Evolutionary conservation across 129 eudicot species (phyloP).

Genomic region (Flaveria sonorensis): DNA sequence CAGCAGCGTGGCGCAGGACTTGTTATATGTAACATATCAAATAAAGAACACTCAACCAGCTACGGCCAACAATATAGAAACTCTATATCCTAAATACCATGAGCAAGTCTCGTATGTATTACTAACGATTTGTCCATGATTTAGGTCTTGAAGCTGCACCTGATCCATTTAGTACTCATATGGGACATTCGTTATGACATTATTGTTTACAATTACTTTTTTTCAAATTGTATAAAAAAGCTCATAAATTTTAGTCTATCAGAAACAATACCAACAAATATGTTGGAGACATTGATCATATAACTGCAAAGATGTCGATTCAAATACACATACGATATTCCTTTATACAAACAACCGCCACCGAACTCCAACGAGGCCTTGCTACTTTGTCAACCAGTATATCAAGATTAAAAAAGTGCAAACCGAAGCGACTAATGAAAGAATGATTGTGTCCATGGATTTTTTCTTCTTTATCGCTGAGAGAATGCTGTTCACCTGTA

Average conservation of each 20-base stretch:
- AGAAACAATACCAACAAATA: background rate
- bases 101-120: background rate
- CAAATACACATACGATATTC: conserved; percentile 28
- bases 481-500: conserved; percentile 83
- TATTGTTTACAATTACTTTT: background rate
- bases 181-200: background rate
- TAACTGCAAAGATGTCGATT: conserved; percentile 27
- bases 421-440: conserved; percentile 88
- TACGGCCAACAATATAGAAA: background rate
- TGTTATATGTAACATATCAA: background rate
- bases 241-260: background rate
- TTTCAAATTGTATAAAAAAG: background rate
- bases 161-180: too few species aligned
- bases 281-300: conserved; percentile 31
- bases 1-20: too few species aligned
- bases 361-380: conserved; percentile 18
- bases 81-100: background rate
- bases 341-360: conserved; percentile 34
- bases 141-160: background rate
- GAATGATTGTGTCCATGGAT: conserved; percentile 96
- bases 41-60: background rate
- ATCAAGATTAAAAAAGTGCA: conserved; percentile 93
- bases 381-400: conserved; percentile 88
- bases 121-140: background rate
- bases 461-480: conserved; percentile 93